These are phyloP conservation scores for Flaveria robusta DNA, from an alignment of 129 eudicot species.

Conservation along the genomic window DNA sequence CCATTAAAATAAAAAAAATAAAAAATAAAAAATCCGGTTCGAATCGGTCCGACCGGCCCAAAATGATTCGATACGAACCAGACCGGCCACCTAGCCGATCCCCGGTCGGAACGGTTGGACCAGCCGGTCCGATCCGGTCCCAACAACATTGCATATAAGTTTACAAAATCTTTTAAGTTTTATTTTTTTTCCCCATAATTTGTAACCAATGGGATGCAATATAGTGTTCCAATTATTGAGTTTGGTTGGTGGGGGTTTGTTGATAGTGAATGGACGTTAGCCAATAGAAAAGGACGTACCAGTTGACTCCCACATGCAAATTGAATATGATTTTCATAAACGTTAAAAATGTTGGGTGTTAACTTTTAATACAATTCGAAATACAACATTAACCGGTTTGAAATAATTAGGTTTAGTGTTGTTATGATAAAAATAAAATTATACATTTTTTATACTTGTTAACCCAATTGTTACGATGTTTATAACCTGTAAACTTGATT, in stretches of 20 bases:
- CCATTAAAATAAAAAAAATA: too few relatives aligned
- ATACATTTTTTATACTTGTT: too few relatives aligned
- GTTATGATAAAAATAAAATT: too few relatives aligned
- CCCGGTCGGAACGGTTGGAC: too few relatives aligned
- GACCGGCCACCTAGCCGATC: too few relatives aligned
- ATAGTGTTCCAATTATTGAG: not conserved
- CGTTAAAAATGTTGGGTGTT: not conserved
- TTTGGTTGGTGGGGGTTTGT: not conserved
- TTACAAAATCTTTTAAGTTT: not conserved
- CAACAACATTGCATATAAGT: not conserved
- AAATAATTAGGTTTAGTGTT: too few relatives aligned
- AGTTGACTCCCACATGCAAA: not conserved
- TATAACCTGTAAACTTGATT: not conserved
- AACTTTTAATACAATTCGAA: not conserved
- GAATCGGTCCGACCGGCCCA: too few relatives aligned
- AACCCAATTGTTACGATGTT: not conserved
- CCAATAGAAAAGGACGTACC: slow-evolving; percentile 18
- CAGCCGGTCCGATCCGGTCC: too few relatives aligned
- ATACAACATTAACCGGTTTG: not conserved
- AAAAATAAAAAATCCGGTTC: too few relatives aligned
- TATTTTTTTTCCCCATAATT: not conserved
- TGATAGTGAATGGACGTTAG: slow-evolving; percentile 8
- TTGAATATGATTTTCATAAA: not conserved
- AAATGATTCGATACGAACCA: too few relatives aligned
- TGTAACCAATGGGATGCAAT: not conserved